phyloP scores from a whole-genome alignment of 352 stramenopile genomes.

The Pythium oligandrum region DNA sequence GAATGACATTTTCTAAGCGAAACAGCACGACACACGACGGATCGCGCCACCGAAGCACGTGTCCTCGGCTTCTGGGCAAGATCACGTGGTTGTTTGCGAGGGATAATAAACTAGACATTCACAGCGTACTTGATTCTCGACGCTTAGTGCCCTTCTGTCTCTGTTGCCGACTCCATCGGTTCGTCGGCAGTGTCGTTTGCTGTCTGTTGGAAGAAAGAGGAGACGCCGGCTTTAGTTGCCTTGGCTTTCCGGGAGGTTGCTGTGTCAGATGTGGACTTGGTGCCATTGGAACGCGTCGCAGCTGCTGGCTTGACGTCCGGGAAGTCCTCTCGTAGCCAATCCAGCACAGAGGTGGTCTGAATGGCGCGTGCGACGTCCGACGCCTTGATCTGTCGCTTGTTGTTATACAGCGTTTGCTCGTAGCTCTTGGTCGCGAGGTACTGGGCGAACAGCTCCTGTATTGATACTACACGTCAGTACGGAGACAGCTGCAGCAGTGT shows the following conservation, averaged over 20 bases:
- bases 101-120: constrained; percentile 23
- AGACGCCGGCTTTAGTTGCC: constrained; percentile 21
- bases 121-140: constrained; percentile 1
- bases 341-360: constrained; percentile 65
- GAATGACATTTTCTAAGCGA: constrained; percentile 84
- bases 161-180: not conserved
- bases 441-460: constrained; percentile 85
- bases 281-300: not conserved
- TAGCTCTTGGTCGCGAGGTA: constrained; percentile 90
- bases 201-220: constrained; percentile 48
- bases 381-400: constrained; percentile 75
- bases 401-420: constrained; percentile 77
- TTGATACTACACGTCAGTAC: not conserved
- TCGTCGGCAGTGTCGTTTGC: constrained; percentile 2
- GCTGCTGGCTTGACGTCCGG: constrained; percentile 40
- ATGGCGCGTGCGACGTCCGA: constrained; percentile 76
- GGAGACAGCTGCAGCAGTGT: not conserved
- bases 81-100: not conserved
- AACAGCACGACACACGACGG: too few species aligned
- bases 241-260: constrained; percentile 8
- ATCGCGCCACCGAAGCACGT: too few species aligned
- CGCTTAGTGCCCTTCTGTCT: not conserved
- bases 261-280: not conserved
- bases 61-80: too few species aligned
- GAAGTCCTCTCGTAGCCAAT: constrained; percentile 87